Base-by-base conservation (phyloP, 352 stramenopile genomes). In the Pythium coloratum region DNA sequence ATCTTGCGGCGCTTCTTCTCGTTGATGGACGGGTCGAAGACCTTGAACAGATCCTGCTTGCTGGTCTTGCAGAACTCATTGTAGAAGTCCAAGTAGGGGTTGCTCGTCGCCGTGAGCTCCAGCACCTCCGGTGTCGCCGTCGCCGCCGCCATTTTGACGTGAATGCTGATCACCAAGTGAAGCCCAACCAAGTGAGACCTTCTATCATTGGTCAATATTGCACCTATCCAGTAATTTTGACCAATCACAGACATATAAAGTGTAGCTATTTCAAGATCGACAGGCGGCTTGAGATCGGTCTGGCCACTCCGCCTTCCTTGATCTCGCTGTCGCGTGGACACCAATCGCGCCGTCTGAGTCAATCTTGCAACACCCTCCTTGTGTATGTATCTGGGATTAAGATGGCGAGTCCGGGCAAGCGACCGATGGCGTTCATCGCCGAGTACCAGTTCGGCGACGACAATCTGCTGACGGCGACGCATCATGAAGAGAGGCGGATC, bases 31-130 rank as follows among this genome's bases (percentile, higher is more conserved):
- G 84, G 82, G 51, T 95, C 82, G 62, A 95, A 95, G n/a, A 95
- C 75, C 6, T 70, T 67, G 40, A 78, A 80, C 46, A 95, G 73
- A 33, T 95, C 84, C 60, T 82, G 71, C 40, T 71, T 73, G 32
- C 77, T 76, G 33, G 78, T 76, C n/a, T 67, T 71, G 50, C 81
- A 86, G 70, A 89, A 95, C 50, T 75, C 77, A 62, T 74, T 64
- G 62, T 90, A 92, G 73, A 90, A 91, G 56, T 91, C 77, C 72
- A 95, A 63, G 73, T 95, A 95, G 72, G 86, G 86, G 44, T 95
- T 95, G 72, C 81, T 92, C 33, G 71, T 81, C 0, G 78, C 46
- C 46, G 78, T 90, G 42, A 92, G 74, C 61, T 78, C 76, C 56
- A 89, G 47, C 49, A 70, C 66, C 61, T 76, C 75, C 24, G 53